Base-by-base conservation (phyloP, 2,329 filamentous ascomycete genomes). In the Pestalotiopsis sp. region DNA sequence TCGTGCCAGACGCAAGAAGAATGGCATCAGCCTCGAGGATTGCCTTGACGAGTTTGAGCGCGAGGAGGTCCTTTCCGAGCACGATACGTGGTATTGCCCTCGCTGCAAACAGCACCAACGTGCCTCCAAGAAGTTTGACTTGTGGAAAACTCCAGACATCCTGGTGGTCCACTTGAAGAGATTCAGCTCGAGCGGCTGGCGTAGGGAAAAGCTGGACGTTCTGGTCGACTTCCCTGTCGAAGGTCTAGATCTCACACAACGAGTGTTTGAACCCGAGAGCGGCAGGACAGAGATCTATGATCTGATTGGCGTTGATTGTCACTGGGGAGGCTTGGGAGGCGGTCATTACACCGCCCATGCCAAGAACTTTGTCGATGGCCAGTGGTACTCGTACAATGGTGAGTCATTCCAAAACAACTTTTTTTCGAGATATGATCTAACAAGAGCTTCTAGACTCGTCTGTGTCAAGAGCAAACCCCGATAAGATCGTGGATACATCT, bases 321-420 rank as follows among this genome's bases (percentile, higher is more conserved):
- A 99, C 80, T 97, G 92, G 78, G 96, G 96, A 70, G 94, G 94
- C 38, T 88, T 99, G 49, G 94, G 94, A 69, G 96, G 96, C 57
- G 96, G 96, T 0, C 96, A 99, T 80, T 99, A 99, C 82, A 98
- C 95, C 23, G 96, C 96, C 36, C 95, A 91, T 79, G 95, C 94
- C 52, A 95, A 94, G 83, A 98, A 97, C 79, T 98, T 97, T 80
- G 86, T 93, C 70, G 94, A 97, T 76, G 88, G 88, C 68, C 86
- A 92, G 79, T 99, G 96, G 96, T 98, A 98, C 79, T 93, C 97
- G 74, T 98, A 97, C 80, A 98, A 99, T 79, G 95, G 95, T 96
- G 85, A 81, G 91, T 81, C 27, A 13, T 17, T 14, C 11, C 27
- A 14, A 17, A 49, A 2, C 13, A 45, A n/a, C 12, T 17, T 45